phyloP scores from a whole-genome alignment of 129 eudicot genomes.

The Lonicera japonica region DNA sequence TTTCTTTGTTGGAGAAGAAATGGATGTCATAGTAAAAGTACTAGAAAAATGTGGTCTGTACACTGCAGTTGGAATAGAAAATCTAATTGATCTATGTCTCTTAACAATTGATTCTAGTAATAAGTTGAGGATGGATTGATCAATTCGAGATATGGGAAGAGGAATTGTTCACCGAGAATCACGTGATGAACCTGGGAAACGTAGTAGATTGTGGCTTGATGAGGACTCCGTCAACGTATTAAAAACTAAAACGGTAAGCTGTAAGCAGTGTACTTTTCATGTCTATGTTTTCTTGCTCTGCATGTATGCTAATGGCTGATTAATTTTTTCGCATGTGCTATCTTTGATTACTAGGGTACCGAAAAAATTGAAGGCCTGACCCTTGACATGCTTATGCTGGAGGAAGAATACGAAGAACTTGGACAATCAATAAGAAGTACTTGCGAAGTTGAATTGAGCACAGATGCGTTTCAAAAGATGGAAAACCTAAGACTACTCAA shows the following conservation, averaged over 20 bases:
- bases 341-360: background rate
- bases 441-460: too few species aligned
- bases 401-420: background rate
- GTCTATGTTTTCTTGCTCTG: background rate
- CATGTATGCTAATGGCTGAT: background rate
- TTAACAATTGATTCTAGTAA: background rate
- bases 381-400: background rate
- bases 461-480: background rate
- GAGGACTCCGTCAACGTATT: too few species aligned
- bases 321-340: background rate
- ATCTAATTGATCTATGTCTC: background rate
- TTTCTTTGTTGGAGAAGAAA: slow-evolving; percentile 14
- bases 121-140: slow-evolving; percentile 6
- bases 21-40: background rate
- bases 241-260: too few species aligned
- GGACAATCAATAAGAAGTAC: too few species aligned
- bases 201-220: too few species aligned
- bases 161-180: slow-evolving; percentile 13
- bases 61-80: slow-evolving; percentile 7
- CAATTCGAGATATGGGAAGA: slow-evolving; percentile 11
- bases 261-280: background rate
- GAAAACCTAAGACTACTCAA: background rate
- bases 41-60: background rate
- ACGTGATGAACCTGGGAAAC: background rate
- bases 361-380: background rate